phyloP scores from a whole-genome alignment of 495 filamentous ascomycete genomes.

The Penicillium flavigenum region DNA sequence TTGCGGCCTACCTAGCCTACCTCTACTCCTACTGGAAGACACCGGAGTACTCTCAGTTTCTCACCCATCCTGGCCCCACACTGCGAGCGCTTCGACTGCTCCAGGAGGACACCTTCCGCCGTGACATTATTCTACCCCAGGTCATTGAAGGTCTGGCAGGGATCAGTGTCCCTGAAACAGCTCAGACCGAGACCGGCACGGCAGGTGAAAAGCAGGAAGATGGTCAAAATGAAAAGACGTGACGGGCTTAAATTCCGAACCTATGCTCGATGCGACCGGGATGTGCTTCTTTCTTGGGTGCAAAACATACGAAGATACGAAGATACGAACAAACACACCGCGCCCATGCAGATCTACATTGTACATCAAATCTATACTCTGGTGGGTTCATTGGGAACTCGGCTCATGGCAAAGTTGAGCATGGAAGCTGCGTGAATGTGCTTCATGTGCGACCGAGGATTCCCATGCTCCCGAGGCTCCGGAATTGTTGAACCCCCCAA shows the following conservation, averaged over 20 bases:
- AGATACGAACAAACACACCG: not conserved
- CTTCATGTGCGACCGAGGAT: conserved; percentile 13
- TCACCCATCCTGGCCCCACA: conserved; percentile 81
- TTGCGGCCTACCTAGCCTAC: conserved; percentile 79
- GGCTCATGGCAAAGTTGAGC: not conserved
- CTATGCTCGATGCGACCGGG: conserved; percentile 6
- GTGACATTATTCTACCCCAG: conserved; percentile 76
- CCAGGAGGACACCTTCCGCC: conserved; percentile 78
- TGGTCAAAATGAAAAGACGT: conserved; percentile 30
- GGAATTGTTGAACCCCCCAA: not conserved
- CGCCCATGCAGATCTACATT: not conserved
- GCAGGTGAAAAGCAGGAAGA: conserved; percentile 29
- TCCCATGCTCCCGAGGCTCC: not conserved
- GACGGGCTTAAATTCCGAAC: conserved; percentile 18
- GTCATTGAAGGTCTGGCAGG: conserved; percentile 61
- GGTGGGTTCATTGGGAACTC: not conserved
- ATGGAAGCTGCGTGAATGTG: not conserved
- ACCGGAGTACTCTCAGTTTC: conserved; percentile 78
- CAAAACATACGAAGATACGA: not conserved
- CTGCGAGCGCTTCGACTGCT: conserved; percentile 77
- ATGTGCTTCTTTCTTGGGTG: not conserved
- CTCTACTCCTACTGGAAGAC: conserved; percentile 77
- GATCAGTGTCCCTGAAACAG: conserved; percentile 47
- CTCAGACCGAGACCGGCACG: conserved; percentile 22
- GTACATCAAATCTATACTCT: not conserved